Evolutionary conservation across 2,329 filamentous ascomycete genomes (phyloP), one percentile per base, ranked within the genome.

Genomic region (Venturia effusa): DNA sequence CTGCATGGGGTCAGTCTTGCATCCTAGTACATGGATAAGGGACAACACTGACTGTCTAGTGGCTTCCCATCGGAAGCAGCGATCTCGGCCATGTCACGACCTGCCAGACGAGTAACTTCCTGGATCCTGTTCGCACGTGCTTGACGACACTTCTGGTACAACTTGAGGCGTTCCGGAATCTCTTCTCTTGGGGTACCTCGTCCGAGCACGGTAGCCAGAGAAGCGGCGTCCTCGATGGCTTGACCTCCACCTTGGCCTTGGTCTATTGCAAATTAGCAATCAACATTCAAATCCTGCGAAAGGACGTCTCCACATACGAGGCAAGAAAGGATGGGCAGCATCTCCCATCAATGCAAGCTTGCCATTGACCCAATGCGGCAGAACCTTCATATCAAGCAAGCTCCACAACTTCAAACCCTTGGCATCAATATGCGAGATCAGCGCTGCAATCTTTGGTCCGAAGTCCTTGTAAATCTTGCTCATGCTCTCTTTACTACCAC

Each of bases 311-410:
- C 43, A 48, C 43, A 22, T 17, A 48, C 43, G 81, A 17, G 85
- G 87, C 0, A 85, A 74, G 68, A 89, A 88, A 0, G 87, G 85
- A 70, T 90, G 87, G 0, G 85, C 87, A 0, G 87, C 85, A 69
- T 89, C 87, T 0, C 87, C 87, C 0, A 89, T 71, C 0, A 88
- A 71, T 0, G 79, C 84, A 22, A 88, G 70, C 5, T 76, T 78
- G 0, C 73, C 81, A 2, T 81, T 78, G 0, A 77, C 75, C 81
- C 84, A 89, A 0, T 73, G 77, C 0, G 80, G 78, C 19, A 89
- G 71, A 0, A 78, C 73, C 4, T 83, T 79, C 82, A 88, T 87
- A 67, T 89, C 87, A 4, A 86, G 70, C 1, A 88, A 71, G 27
- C 78, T 80, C 84, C 84, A 88, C n/a, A 76, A 72, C 64, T 75